Evolutionary conservation across 2,329 filamentous ascomycete genomes (phyloP).

Genomic region (Colletotrichum noveboracense): DNA sequence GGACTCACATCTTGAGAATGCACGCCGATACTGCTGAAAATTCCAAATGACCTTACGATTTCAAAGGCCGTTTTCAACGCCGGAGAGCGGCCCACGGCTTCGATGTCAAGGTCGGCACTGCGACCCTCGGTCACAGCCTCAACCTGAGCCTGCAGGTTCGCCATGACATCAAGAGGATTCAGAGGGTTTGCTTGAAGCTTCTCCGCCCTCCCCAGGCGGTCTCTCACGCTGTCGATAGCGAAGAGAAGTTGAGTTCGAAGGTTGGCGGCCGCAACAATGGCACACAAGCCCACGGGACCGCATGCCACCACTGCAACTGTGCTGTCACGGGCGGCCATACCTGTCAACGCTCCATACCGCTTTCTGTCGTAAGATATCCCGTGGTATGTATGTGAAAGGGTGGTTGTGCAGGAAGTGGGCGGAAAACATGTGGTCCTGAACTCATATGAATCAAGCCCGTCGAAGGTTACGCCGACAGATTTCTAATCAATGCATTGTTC

Average conservation of each 20-base stretch:
- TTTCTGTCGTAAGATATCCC: conserved; percentile 82
- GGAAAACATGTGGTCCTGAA: background rate
- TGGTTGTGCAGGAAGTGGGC: background rate
- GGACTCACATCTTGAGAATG: conserved; percentile 71
- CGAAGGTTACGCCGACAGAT: too few relatives aligned
- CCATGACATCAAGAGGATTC: conserved; percentile 72
- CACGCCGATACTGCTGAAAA: conserved; percentile 77
- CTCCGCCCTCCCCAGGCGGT: conserved; percentile 74
- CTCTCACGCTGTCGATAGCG: conserved; percentile 79
- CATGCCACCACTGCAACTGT: conserved; percentile 84
- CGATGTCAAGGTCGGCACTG: conserved; percentile 86
- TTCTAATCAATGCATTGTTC: too few relatives aligned
- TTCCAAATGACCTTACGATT: conserved; percentile 74
- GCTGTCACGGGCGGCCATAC: conserved; percentile 65
- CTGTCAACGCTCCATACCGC: conserved; percentile 70
- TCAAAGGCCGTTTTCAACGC: conserved; percentile 75
- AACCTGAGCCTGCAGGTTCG: too few relatives aligned
- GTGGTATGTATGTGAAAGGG: conserved; percentile 75
- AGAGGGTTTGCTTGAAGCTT: conserved; percentile 81
- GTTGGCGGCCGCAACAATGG: conserved; percentile 76
- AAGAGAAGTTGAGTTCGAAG: conserved; percentile 78
- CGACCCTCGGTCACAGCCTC: conserved; percentile 76
- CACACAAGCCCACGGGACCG: conserved; percentile 85
- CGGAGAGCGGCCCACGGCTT: conserved; percentile 74
- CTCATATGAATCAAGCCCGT: background rate